phyloP scores from a whole-genome alignment of 2,329 filamentous ascomycete genomes.

The Cladosporium velox region DNA sequence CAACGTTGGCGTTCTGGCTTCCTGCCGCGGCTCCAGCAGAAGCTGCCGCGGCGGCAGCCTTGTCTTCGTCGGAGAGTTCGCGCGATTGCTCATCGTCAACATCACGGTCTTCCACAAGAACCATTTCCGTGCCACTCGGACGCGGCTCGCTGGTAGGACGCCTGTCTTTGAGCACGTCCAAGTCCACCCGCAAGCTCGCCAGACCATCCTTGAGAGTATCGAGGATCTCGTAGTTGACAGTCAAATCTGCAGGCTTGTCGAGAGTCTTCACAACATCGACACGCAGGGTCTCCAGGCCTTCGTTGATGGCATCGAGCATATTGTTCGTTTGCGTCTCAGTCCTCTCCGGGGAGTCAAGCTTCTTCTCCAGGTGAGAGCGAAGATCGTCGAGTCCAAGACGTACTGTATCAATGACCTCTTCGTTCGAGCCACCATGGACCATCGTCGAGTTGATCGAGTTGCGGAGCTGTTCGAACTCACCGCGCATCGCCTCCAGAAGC shows the following conservation, averaged over 20 bases:
- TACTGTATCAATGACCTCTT: constrained; percentile 52
- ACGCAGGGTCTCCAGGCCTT: constrained; percentile 73
- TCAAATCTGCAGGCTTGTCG: constrained; percentile 79
- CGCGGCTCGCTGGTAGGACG: constrained; percentile 39
- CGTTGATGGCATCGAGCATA: constrained; percentile 62
- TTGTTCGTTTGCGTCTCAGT: constrained; percentile 55
- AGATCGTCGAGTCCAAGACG: constrained; percentile 54
- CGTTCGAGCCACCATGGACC: constrained; percentile 45
- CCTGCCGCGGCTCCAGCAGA: constrained; percentile 46
- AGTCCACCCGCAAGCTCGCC: constrained; percentile 72
- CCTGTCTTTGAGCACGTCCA: constrained; percentile 71
- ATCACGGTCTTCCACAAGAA: constrained; percentile 54
- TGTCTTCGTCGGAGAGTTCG: constrained; percentile 47
- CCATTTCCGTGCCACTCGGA: constrained; percentile 49
- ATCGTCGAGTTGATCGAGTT: constrained; percentile 43
- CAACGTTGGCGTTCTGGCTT: constrained; percentile 72
- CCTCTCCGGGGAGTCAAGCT: constrained; percentile 56
- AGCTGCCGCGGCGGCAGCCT: constrained; percentile 25
- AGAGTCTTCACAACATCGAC: constrained; percentile 72
- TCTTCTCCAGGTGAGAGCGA: constrained; percentile 52
- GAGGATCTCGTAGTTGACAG: constrained; percentile 84
- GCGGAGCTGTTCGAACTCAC: constrained; percentile 53
- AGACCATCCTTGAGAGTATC: constrained; percentile 84
- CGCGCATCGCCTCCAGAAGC: constrained; percentile 54
- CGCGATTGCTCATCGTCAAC: constrained; percentile 45